Evolutionary conservation across 164 flowering plant species (phyloP), one percentile per base, ranked within the genome.

Genomic region (Vitis labrusca): DNA sequence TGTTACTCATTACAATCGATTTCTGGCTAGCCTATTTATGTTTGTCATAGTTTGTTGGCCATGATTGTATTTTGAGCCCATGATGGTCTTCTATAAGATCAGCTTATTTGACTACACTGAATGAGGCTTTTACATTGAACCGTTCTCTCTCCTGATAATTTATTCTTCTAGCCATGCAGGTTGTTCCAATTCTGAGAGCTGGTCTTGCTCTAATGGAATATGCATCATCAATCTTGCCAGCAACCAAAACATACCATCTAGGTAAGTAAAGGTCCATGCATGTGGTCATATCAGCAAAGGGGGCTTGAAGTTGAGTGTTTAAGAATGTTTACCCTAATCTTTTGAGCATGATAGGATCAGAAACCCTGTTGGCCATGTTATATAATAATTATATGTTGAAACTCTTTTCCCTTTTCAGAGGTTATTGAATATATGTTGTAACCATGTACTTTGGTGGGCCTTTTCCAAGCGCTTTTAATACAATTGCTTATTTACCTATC

Each of bases 121-220:
- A 1, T 12, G 17, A 10, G 14, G 12, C 5, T 64, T 27, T 16
- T 32, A 30, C 15, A 57, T 47, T 52, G 53, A 62, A 15, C 48
- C 5, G 50, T 64, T 7, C 59, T 37, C 44, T 37, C 44, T 37
- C 54, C 63, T 77, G 64, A 73, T 67, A 10, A 15, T 11, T 59
- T 64, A 27, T 71, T 52, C 15, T 54, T 74, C 69, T 71, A 56
- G 32, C 59, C 48, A 69, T 70, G 72, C 90, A 95, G 99, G 77
- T 95, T 64, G 77, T 95, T 68, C 99, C 99, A 67, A 93, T 95
- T 61, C 72, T 95, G 76, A 90, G 99, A 85, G 99, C 99, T 80
- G 99, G 99, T 71, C 92, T 95, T 67, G 99, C 94, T 73, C 89
- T 95, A 49, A 92, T 82, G 0, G 99, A 95, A 77, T 84, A 91